These are phyloP conservation scores for Phyllosticta citriasiana DNA, from an alignment of 2,329 filamentous ascomycete species.

Conservation along the genomic window DNA sequence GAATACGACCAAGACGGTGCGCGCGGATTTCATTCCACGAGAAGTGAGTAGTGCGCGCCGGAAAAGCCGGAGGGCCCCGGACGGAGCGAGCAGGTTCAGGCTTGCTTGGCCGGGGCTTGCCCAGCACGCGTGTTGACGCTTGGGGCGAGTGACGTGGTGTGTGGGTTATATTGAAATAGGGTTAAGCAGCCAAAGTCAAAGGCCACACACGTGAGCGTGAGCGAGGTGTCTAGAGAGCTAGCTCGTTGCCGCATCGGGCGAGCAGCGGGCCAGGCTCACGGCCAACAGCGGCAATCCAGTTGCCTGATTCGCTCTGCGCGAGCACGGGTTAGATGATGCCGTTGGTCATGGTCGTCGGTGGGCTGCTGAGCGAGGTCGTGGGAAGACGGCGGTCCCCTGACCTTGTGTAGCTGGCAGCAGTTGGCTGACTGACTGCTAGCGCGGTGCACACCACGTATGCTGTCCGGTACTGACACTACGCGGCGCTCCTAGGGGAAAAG, in stretches of 20 bases:
- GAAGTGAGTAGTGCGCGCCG: no score
- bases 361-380: background rate
- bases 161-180: background rate
- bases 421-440: background rate
- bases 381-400: background rate
- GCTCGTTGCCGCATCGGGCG: background rate
- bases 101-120: background rate
- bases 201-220: background rate
- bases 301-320: background rate
- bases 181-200: background rate
- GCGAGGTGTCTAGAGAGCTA: background rate
- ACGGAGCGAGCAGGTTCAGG: background rate
- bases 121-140: background rate
- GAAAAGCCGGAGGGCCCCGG: no score
- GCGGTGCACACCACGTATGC: background rate
- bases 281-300: background rate
- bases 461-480: background rate
- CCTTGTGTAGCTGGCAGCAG: background rate
- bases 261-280: background rate
- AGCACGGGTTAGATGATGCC: background rate
- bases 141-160: background rate
- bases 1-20: no score
- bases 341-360: background rate
- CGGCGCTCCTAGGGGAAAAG: no score
- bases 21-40: no score